phyloP scores from a whole-genome alignment of 73 alveolate genomes.

The Durusdinium trenchii region DNA sequence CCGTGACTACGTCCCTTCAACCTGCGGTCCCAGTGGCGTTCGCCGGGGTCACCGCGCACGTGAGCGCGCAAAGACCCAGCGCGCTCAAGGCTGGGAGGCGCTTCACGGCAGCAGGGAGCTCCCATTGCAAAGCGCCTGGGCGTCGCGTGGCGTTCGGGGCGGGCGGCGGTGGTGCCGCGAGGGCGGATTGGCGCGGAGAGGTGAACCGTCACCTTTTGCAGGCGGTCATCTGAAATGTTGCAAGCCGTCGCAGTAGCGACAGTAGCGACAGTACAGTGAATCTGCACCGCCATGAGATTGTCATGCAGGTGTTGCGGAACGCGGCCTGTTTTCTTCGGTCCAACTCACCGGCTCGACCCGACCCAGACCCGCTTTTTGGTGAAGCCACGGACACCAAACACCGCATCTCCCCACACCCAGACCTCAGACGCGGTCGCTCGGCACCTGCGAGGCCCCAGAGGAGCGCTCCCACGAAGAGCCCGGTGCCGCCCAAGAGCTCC shows the following conservation, averaged over 20 bases:
- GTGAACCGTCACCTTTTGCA: neutral
- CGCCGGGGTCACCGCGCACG: conserved; percentile 90
- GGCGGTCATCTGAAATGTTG: neutral
- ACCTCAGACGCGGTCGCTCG: neutral
- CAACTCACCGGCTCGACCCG: too few relatives aligned
- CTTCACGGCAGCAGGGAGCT: conserved; percentile 13
- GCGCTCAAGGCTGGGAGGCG: conserved; percentile 38
- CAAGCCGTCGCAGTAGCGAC: neutral
- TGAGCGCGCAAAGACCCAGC: conserved; percentile 46
- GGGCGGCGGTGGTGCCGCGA: too few relatives aligned
- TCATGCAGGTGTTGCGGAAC: neutral
- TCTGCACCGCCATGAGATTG: neutral
- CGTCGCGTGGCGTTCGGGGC: too few relatives aligned
- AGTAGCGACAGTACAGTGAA: neutral
- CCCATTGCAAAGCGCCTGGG: conserved; percentile 60
- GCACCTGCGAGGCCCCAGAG: conserved; percentile 74
- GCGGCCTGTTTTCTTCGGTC: too few relatives aligned
- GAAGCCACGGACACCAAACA: neutral
- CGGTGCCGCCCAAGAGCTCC: conserved; percentile 68
- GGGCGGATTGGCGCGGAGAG: too few relatives aligned
- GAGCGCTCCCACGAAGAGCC: conserved; percentile 70
- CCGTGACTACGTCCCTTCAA: neutral
- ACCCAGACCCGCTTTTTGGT: too few relatives aligned
- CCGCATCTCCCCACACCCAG: neutral
- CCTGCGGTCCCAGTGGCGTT: conserved; percentile 9